Conservation (phyloP, 495 filamentous ascomycete species). For the Trichoderma reesei region DNA sequence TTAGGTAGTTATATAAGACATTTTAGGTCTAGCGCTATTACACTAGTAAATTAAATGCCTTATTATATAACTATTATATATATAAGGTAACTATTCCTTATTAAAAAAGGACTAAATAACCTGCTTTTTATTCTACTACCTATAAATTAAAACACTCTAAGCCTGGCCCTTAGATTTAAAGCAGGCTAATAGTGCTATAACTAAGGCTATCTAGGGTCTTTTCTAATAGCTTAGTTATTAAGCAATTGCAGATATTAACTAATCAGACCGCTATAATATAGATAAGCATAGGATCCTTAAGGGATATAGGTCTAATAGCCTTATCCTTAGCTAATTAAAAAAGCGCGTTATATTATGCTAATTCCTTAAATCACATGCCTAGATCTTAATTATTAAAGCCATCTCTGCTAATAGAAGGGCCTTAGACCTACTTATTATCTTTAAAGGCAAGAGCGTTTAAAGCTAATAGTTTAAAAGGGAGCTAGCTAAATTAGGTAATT, state of each 20-base stretch:
- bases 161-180: not conserved
- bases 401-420: not conserved
- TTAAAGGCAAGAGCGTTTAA: not conserved
- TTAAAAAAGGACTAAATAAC: not conserved
- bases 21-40: not conserved
- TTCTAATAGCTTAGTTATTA: not conserved
- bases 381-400: not conserved
- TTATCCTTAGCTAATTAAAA: not conserved
- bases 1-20: not conserved
- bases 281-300: not conserved
- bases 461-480: not conserved
- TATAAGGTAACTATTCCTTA: not conserved
- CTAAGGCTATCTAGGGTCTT: not conserved
- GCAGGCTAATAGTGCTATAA: not conserved
- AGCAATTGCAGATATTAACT: not conserved
- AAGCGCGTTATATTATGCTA: not conserved
- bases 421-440: not conserved
- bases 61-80: not conserved
- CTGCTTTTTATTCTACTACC: not conserved
- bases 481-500: not conserved
- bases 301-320: not conserved
- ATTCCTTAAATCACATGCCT: not conserved
- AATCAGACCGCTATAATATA: constrained; percentile 1
- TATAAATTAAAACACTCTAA: not conserved
- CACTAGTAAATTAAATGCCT: not conserved